Evolutionary conservation across 768 basidiomycete genomes (phyloP).

Genomic region (Lactarius hatsudake): DNA sequence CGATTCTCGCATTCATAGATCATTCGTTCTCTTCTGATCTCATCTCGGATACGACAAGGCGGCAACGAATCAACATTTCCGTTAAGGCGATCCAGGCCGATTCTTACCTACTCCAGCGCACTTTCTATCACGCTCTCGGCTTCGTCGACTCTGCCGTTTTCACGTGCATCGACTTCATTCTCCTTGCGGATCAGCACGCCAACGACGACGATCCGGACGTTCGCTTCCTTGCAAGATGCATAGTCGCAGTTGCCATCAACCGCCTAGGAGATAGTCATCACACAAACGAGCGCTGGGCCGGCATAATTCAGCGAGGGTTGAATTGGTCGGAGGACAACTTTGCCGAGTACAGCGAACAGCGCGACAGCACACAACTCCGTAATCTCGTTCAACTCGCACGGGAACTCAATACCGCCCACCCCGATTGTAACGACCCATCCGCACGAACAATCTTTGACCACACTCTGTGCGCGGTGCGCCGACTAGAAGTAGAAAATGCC

Average conservation of each 20-base stretch:
- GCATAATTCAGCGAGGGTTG: not conserved
- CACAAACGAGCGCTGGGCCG: not conserved
- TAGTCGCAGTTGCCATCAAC: conserved; percentile 4
- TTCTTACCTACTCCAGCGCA: conserved; percentile 9
- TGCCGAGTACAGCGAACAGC: not conserved
- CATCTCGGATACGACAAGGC: not conserved
- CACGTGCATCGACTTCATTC: conserved; percentile 10
- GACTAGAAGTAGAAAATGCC: not conserved
- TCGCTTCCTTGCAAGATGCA: not conserved
- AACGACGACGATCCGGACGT: not conserved
- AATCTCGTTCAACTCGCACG: not conserved
- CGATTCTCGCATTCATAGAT: conserved; percentile 13
- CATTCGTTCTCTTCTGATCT: conserved; percentile 9
- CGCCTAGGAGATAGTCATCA: not conserved
- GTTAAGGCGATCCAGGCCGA: conserved; percentile 3
- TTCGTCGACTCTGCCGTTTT: not conserved
- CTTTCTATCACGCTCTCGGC: conserved; percentile 10
- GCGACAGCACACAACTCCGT: not conserved
- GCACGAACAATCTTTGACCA: not conserved
- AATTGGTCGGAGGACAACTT: not conserved
- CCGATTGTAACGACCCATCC: not conserved
- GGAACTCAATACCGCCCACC: not conserved
- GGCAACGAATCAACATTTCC: not conserved
- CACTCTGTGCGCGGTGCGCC: not conserved
- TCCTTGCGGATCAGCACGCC: not conserved